phyloP scores from a whole-genome alignment of 2,329 filamentous ascomycete genomes.

The Sporothrix dimorphospora region DNA sequence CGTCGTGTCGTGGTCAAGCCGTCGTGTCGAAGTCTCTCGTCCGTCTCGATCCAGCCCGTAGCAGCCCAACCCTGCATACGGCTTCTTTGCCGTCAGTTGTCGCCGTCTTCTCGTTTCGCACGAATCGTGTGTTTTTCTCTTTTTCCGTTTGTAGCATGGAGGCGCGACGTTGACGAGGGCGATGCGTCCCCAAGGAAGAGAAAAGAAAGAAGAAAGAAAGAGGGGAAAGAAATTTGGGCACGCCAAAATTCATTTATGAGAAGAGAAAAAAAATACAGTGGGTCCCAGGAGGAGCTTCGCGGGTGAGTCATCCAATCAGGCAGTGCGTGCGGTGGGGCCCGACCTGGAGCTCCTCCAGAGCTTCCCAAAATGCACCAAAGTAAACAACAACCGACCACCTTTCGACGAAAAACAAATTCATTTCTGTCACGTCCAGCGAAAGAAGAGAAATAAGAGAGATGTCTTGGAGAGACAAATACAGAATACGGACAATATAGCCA shows the following conservation, averaged over 20 bases:
- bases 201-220: slow-evolving; percentile 6
- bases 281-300: background rate
- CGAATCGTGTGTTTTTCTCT: slow-evolving; percentile 7
- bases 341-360: background rate
- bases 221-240: background rate
- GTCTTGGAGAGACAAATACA: too few species aligned
- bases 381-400: background rate
- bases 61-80: too few species aligned
- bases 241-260: slow-evolving; percentile 26
- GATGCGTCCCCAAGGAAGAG: slow-evolving; percentile 29
- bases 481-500: too few species aligned
- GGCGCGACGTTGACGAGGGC: slow-evolving; percentile 37
- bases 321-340: background rate
- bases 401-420: background rate
- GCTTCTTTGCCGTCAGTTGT: background rate
- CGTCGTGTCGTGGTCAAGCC: background rate
- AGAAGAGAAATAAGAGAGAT: too few species aligned
- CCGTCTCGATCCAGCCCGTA: too few species aligned
- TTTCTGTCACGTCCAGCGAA: too few species aligned
- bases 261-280: slow-evolving; percentile 24
- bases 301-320: slow-evolving; percentile 24
- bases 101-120: background rate
- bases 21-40: background rate
- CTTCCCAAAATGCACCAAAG: background rate
- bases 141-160: slow-evolving; percentile 37